Evolutionary conservation across 2,329 filamentous ascomycete genomes (phyloP), one percentile per base, ranked within the genome.

Genomic region (Xylaria digitata): DNA sequence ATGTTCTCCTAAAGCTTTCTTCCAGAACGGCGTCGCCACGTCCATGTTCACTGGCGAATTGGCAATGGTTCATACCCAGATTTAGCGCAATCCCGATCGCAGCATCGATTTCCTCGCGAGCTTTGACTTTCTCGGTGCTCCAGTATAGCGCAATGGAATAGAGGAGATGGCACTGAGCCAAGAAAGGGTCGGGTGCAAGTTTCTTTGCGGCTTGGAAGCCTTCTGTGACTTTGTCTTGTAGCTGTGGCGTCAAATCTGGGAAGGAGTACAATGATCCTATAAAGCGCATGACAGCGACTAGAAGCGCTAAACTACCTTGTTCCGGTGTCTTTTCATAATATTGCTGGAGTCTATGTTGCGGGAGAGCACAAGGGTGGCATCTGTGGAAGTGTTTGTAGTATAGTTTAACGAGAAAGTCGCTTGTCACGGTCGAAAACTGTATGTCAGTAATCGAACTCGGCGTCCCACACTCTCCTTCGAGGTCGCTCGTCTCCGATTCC

Each of bases 341-440:
- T 13, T 65, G 58, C 8, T 70, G 63, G 3, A 71, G 57, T 11
- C 40, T 32, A 30, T 42, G 60, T 40, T 63, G 61, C 0, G 69
- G 69, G 2, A 70, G 58, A 23, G 37, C 69, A 42, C 59, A 70
- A 9, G 69, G 69, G 30, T 71, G 69, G n/a, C 69, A 70, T 11
- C 48, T 55, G 50, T 71, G 67, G 13, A 71, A 71, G 19, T 70
- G 50, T 37, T 66, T 70, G 58, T 71, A 71, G 40, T 66, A 71
- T n/a, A 61, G 34, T 23, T 62, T 61, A 30, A 71, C 40, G n/a
- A 71, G 57, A 48, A 53, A 60, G 53, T 71, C 69, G 15, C 40
- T 60, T 1, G 55, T 50, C 19, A 71, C 48, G 30, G 23, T 64
- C 11, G 60, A 68, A 26, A 68, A 62, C 21, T 66, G 45, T 6